phyloP scores from a whole-genome alignment of 805 yeast genomes.

The Saccharomycopsis fibuligera region DNA sequence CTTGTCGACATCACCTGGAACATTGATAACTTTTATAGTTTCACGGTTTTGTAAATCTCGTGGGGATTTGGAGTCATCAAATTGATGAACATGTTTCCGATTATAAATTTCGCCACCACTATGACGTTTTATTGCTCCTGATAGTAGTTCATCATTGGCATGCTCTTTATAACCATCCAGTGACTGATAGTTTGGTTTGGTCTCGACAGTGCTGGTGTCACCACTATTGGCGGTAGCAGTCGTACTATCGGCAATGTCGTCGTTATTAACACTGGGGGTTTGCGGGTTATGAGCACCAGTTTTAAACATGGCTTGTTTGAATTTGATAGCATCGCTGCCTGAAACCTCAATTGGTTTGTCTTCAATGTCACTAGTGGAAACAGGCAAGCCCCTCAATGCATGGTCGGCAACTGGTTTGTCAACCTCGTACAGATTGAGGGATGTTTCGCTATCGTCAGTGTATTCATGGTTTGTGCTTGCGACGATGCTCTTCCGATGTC shows the following conservation, averaged over 20 bases:
- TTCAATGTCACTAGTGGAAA: not conserved
- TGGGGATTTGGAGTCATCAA: not conserved
- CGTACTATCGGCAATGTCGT: not conserved
- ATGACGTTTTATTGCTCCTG: no score
- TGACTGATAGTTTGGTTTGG: not conserved
- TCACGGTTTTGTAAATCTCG: not conserved
- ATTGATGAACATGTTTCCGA: no score
- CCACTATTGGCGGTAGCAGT: not conserved
- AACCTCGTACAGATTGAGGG: not conserved
- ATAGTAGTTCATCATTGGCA: no score
- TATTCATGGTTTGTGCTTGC: constrained; percentile 1
- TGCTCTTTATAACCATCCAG: no score
- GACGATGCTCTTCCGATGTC: not conserved
- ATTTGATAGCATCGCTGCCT: not conserved
- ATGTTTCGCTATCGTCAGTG: constrained; percentile 1
- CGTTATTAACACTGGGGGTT: not conserved
- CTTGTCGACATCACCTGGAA: not conserved
- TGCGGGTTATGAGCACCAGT: not conserved
- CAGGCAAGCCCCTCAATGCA: not conserved
- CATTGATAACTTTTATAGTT: not conserved
- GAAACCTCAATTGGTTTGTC: constrained; percentile 2
- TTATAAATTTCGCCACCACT: no score
- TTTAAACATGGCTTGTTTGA: not conserved
- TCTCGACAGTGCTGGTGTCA: not conserved
- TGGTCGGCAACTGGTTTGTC: not conserved